Evolutionary conservation across 305 asterid genomes (phyloP), one percentile per base, ranked within the genome.

Genomic region (Ilex paraguariensis): DNA sequence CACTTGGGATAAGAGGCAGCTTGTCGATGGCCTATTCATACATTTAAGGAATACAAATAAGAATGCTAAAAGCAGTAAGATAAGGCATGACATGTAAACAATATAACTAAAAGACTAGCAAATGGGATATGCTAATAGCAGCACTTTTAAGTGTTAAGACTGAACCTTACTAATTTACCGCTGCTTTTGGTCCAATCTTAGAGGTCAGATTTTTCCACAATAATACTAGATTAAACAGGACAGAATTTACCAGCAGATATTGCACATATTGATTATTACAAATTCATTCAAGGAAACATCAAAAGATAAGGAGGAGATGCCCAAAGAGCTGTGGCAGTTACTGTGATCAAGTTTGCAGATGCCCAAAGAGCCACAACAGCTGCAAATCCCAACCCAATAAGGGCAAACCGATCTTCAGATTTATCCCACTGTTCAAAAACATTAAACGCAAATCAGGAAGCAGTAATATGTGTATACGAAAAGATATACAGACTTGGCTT

Each of bases 361-460:
- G 96, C 89, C 98, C 97, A 89, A 13, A 89, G 64, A 56, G 70
- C 96, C 62, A 81, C 91, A 58, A 87, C 65, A 7, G 91, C 87
- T 3, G 97, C 88, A 69, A 92, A 85, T 77, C 98, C 97, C 71
- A 92, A 72, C 62, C 97, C 98, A 62, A 89, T 57, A 70, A 92
- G 73, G 50, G 86, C 96, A 80, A 87, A 5, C 57, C 90, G 89
- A 73, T 92, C 97, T 77, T 92, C 98, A 39, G 97, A 79, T 40
- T 80, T 80, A 50, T 85, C 93, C 98, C 97, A 92, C 98, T 92
- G 75, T 59, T 63, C 73, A 67, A 76, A 74, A 67, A 62, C 33
- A 28, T 54, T 50, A 61, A 70, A 30, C 59, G 31, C 56, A 52
- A 15, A 13, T 59, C 31, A 46, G 57, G 40, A 31, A 59, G 63